Base-by-base conservation (phyloP, 345 rosid species). In the Tarenaya hassleriana region DNA sequence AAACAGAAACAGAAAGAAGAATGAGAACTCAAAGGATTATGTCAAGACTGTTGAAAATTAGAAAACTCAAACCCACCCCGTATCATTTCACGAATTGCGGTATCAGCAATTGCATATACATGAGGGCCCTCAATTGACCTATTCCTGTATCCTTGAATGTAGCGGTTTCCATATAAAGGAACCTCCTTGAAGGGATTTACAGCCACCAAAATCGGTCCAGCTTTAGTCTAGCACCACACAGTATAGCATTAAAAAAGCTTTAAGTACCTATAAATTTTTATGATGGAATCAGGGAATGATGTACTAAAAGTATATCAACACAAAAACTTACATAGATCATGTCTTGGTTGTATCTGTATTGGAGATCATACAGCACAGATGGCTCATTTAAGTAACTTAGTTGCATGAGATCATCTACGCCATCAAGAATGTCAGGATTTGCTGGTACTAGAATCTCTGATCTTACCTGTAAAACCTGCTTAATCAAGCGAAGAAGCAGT, bases 361-460 rank as follows among this genome's bases (percentile, higher is more conserved):
- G 83, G 63, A 92, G 95, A 68, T 92, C 79, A 75, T 79, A 85
- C 79, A 92, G 64, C 41, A 92, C 98, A 3, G 98, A 76, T 34
- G 98, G 97, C 76, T 92, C 98, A 70, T 85, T 88, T 63, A 92
- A 80, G 78, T 78, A 92, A 76, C 98, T 92, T 58, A 92, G 85
- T 66, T 92, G 96, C 98, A 92, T 85, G 55, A 92, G 91, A 74
- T 92, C 97, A 58, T 81, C 95, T 24, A 92, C 95, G 16, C 98
- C 98, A 75, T 88, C 94, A 73, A 92, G 97, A 59, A 92, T 92
- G 72, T 85, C 97, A 34, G 97, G 98, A 77, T 92, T 92, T 70
- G 94, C 96, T 16, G 88, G 77, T 41, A 92, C 73, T 61, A 92
- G 74, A 67, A 69, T 69, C 61, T 85, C 94, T 49, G 83, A 73